These are phyloP conservation scores for Xylaria digitata DNA, from an alignment of 2,329 filamentous ascomycete genomes.

Conservation along the genomic window DNA sequence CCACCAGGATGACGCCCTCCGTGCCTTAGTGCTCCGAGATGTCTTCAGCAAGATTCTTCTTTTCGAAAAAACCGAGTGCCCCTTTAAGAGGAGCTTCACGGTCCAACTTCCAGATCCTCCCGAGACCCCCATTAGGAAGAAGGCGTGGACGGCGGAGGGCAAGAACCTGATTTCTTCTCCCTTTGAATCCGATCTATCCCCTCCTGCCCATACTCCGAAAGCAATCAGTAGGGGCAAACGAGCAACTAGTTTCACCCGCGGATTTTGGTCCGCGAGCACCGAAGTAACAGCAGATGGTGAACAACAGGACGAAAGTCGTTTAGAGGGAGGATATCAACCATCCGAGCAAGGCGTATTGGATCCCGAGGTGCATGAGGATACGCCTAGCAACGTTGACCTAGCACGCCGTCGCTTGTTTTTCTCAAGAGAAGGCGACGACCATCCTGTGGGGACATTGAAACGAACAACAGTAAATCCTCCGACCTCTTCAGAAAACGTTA, in stretches of 20 bases:
- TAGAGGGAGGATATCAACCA: not conserved
- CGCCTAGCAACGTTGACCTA: not conserved
- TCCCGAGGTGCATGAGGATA: not conserved
- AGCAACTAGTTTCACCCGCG: slow-evolving; percentile 29
- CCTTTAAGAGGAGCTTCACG: slow-evolving; percentile 81
- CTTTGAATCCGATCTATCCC: slow-evolving; percentile 44
- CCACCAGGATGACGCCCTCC: slow-evolving; percentile 70
- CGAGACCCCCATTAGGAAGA: slow-evolving; percentile 72
- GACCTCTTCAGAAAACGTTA: not conserved
- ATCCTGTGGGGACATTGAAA: not conserved
- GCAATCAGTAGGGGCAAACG: slow-evolving; percentile 42
- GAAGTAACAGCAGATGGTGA: not conserved
- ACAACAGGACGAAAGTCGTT: not conserved
- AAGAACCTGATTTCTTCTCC: slow-evolving; percentile 56
- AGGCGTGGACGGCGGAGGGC: slow-evolving; percentile 72
- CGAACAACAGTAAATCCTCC: not conserved
- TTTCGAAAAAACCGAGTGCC: slow-evolving; percentile 89
- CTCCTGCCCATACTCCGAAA: slow-evolving; percentile 40
- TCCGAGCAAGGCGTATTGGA: not conserved
- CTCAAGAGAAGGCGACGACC: not conserved
- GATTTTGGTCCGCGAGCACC: slow-evolving; percentile 21
- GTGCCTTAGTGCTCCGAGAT: slow-evolving; percentile 74
- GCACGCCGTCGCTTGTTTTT: not conserved
- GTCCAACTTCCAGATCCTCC: slow-evolving; percentile 78
- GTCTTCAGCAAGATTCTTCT: slow-evolving; percentile 79